Base-by-base conservation (phyloP, 2,329 filamentous ascomycete genomes). In the Phialemonium atrogriseum region DNA sequence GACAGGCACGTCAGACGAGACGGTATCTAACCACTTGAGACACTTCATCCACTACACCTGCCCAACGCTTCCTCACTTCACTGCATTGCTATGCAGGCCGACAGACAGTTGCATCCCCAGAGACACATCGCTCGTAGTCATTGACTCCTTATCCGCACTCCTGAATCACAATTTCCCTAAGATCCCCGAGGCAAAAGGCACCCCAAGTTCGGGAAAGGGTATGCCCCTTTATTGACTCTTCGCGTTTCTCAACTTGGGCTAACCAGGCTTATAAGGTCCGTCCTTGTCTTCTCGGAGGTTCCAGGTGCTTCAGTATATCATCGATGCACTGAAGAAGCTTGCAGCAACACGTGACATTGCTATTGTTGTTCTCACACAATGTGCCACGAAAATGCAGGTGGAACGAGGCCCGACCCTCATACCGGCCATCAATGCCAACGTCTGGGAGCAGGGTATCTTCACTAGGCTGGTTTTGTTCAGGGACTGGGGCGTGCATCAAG, bases 381-480 rank as follows among this genome's bases (percentile, higher is more conserved):
- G 82, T 37, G 81, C 80, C 24, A 93, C 85, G n/a, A 82, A 79
- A 43, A 80, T 93, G 59, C 77, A 81, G 39, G 65, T 66, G 4
- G 78, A 71, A 41, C 68, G 62, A 42, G 72, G 67, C 42, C 82
- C 87, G 10, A 72, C 80, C 9, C 62, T 96, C 29, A 71, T 80
- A 32, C 82, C 87, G 11, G 77, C 84, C 24, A 68, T 95, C 40
- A 80, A 80, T 35, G 78, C 82, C 10, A 68, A 67, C 13, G 74
- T 82, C 24, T 95, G 88, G 88, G 87, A 94, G 38, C 77, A 75
- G 41, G 80, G 77, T 19, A 64, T 94, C 22, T 73, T 76, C 39
- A 83, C 77, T 24, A 70, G 86, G 33, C 54, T 94, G 38, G 80
- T 81, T 15, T 56, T 94, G 20, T 94, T 91, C 54, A 72, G 82